Percentiles rank a stretch among this genome's conserved stretches.
These are phyloP conservation scores for Corymbia citriodora DNA, from an alignment of 441 rosid species.

Conservation along the genomic window DNA sequence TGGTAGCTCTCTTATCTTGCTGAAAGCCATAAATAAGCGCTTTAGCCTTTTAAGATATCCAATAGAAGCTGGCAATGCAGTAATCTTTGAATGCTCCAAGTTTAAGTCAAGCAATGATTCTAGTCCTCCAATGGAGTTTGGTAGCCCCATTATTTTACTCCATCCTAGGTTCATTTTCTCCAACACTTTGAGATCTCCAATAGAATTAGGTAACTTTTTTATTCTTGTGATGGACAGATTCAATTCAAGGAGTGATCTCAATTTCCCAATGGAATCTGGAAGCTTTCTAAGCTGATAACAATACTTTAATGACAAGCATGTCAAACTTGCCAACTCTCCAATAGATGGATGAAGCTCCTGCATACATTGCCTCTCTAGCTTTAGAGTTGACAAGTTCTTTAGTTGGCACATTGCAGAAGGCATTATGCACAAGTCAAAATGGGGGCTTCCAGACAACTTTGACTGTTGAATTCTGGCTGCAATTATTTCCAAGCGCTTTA, in stretches of 20 bases:
- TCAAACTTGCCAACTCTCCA: neutral
- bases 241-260: neutral
- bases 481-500: neutral
- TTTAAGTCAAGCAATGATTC: too few relatives aligned
- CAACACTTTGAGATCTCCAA: neutral
- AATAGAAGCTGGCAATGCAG: neutral
- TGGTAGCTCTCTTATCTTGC: neutral
- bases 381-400: neutral
- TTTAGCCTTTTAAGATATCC: neutral
- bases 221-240: too few relatives aligned
- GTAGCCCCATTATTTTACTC: neutral
- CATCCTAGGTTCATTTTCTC: too few relatives aligned
- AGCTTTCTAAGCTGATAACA: neutral
- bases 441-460: neutral
- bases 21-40: fast-evolving
- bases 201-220: neutral
- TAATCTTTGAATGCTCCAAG: too few relatives aligned
- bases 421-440: neutral
- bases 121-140: fast-evolving
- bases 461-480: fast-evolving
- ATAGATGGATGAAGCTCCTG: neutral
- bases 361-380: neutral
- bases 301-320: fast-evolving
- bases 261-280: neutral
- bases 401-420: neutral